Conservation (phyloP, 148 eudicot species). For the Drosera capensis region DNA sequence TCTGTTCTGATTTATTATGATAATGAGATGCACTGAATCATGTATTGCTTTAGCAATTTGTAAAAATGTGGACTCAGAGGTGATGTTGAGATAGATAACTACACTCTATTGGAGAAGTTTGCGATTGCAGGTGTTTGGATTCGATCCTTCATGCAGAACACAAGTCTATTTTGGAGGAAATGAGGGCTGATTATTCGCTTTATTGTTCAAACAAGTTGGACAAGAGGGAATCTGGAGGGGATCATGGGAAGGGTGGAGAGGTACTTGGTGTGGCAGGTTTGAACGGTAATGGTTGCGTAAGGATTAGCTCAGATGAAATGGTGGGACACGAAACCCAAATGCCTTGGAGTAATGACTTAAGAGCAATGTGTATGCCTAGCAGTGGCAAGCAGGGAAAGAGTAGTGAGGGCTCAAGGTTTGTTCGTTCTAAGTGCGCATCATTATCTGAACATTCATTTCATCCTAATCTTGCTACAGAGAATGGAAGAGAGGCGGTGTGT, state of each 20-base stretch:
- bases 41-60: not conserved
- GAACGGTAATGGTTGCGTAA: conserved; percentile 10
- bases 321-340: conserved; percentile 12
- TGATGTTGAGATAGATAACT: no score
- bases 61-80: no score
- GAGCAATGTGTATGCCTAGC: no score
- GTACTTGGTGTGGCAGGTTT: conserved; percentile 5
- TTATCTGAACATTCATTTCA: no score
- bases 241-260: conserved; percentile 6
- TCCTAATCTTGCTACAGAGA: no score
- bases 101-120: no score
- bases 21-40: not conserved
- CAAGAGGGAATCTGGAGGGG: conserved; percentile 6
- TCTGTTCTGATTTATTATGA: no score
- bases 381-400: no score
- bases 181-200: conserved; percentile 60
- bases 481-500: no score
- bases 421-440: no score
- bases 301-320: conserved; percentile 12
- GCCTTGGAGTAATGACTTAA: no score
- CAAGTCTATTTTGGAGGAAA: conserved; percentile 68
- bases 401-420: no score
- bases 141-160: conserved; percentile 87
- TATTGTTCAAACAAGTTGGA: conserved; percentile 17
- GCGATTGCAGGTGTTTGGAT: conserved; percentile 49